Percentiles rank a stretch among this genome's conserved stretches.
Conservation (phyloP, 2,329 filamentous ascomycete species). For the Parafenestella ontariensis region DNA sequence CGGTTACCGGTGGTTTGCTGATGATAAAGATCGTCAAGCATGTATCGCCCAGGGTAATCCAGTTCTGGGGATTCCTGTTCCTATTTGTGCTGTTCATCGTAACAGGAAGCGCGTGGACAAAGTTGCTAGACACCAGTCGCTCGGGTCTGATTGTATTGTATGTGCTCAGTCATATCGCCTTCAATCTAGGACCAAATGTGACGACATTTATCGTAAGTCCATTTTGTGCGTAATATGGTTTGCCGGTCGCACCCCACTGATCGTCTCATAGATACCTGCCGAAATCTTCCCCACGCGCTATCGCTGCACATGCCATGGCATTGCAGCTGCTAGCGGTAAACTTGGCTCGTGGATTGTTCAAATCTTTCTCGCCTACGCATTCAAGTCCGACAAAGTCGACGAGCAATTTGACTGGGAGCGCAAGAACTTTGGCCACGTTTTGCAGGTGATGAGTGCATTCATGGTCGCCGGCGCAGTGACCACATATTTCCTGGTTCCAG, state of each 20-base stretch:
- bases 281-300: constrained; percentile 65
- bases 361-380: constrained; percentile 46
- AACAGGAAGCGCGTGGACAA: constrained; percentile 42
- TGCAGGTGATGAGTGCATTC: constrained; percentile 45
- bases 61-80: constrained; percentile 44
- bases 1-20: constrained; percentile 35
- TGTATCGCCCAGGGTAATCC: constrained; percentile 40
- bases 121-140: constrained; percentile 31
- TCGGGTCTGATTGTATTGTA: constrained; percentile 41
- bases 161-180: constrained; percentile 42
- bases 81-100: constrained; percentile 43
- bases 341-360: constrained; percentile 58
- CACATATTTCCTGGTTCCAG: constrained; percentile 42
- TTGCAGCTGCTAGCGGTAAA: constrained; percentile 62
- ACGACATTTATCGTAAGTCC: constrained; percentile 40
- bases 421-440: constrained; percentile 38
- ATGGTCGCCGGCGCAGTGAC: constrained; percentile 43
- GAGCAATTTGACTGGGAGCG: constrained; percentile 32
- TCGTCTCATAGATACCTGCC: constrained; percentile 52
- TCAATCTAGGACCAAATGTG: constrained; percentile 47
- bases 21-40: constrained; percentile 47
- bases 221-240: not conserved
- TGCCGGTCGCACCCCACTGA: not conserved
- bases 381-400: constrained; percentile 22
- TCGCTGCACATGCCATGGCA: constrained; percentile 61